Percentiles rank a stretch among this genome's conserved stretches.
phyloP scores from a whole-genome alignment of 2,329 filamentous ascomycete genomes.

The Decorospora gaudefroyi region DNA sequence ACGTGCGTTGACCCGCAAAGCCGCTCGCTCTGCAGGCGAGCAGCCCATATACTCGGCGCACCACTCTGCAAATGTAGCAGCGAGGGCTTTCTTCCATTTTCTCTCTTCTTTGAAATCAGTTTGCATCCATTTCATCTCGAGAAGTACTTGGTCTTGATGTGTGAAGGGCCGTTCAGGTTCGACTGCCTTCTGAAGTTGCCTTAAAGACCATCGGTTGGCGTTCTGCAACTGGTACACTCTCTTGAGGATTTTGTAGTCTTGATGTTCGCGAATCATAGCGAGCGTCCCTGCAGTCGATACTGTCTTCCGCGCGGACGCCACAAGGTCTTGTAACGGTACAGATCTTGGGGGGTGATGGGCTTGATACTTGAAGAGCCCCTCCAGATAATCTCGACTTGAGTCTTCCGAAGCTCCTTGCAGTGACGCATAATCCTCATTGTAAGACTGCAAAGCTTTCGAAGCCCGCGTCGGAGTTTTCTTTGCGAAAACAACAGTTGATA shows the following conservation, averaged over 20 bases:
- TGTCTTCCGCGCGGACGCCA: constrained; percentile 85
- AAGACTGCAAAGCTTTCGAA: constrained; percentile 40
- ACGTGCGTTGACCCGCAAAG: constrained; percentile 69
- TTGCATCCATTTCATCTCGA: constrained; percentile 97
- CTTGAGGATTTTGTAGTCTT: constrained; percentile 83
- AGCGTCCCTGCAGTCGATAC: constrained; percentile 84
- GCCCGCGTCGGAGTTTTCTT: constrained; percentile 56
- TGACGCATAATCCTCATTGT: constrained; percentile 49
- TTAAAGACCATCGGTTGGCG: constrained; percentile 86
- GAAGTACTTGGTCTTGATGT: constrained; percentile 83
- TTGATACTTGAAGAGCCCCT: constrained; percentile 62
- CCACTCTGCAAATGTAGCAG: constrained; percentile 76
- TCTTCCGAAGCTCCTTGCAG: constrained; percentile 55
- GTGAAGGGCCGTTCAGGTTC: constrained; percentile 77
- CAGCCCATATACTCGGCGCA: constrained; percentile 82
- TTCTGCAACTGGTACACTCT: constrained; percentile 90
- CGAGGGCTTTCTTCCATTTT: constrained; percentile 87
- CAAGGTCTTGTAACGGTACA: constrained; percentile 66
- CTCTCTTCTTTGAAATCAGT: constrained; percentile 93
- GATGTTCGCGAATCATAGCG: constrained; percentile 80
- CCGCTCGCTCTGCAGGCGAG: constrained; percentile 63
- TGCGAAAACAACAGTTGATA: constrained; percentile 78
- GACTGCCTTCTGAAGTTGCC: constrained; percentile 81
- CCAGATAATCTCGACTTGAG: constrained; percentile 62
- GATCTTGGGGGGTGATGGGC: constrained; percentile 62